Conservation (phyloP, 2,329 filamentous ascomycete genomes). For the Dendrostoma leiphaemia region DNA sequence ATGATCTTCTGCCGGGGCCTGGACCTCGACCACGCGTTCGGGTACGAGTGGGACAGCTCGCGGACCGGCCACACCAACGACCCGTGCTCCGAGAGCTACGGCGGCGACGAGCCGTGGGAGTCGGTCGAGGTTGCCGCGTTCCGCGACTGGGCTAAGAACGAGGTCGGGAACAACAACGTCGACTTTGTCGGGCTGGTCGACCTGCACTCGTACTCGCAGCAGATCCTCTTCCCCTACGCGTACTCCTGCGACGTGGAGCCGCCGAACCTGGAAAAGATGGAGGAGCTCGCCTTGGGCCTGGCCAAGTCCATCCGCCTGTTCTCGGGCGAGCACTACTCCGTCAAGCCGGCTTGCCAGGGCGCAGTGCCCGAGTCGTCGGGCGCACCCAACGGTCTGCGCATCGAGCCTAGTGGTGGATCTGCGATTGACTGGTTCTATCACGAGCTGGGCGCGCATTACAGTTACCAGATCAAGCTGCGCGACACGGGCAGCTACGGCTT, state of each 20-base stretch:
- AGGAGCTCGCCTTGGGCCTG: slow-evolving; percentile 84
- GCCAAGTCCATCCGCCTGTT: slow-evolving; percentile 86
- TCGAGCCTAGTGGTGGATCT: slow-evolving; percentile 78
- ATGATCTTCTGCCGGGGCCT: slow-evolving; percentile 82
- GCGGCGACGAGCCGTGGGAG: slow-evolving; percentile 79
- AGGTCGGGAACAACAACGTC: slow-evolving; percentile 68
- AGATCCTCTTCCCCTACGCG: slow-evolving; percentile 88
- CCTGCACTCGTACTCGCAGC: slow-evolving; percentile 92
- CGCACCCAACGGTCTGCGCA: slow-evolving; percentile 33
- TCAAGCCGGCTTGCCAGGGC: slow-evolving; percentile 84
- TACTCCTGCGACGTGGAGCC: slow-evolving; percentile 78
- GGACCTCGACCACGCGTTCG: slow-evolving; percentile 85
- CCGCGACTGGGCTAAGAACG: slow-evolving; percentile 78
- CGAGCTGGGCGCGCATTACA: slow-evolving; percentile 75
- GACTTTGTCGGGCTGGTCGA: slow-evolving; percentile 85
- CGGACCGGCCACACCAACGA: slow-evolving; percentile 57
- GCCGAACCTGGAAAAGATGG: slow-evolving; percentile 84
- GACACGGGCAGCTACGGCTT: slow-evolving; percentile 96
- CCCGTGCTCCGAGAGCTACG: slow-evolving; percentile 88
- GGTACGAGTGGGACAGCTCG: slow-evolving; percentile 77
- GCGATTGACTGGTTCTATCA: slow-evolving; percentile 96
- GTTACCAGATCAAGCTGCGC: slow-evolving; percentile 90
- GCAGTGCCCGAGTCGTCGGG: slow-evolving; percentile 48
- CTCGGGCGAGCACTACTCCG: slow-evolving; percentile 71
- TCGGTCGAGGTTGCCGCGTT: slow-evolving; percentile 74